Base-by-base conservation (phyloP, 441 rosid genomes). In the Brassica hybrid region DNA sequence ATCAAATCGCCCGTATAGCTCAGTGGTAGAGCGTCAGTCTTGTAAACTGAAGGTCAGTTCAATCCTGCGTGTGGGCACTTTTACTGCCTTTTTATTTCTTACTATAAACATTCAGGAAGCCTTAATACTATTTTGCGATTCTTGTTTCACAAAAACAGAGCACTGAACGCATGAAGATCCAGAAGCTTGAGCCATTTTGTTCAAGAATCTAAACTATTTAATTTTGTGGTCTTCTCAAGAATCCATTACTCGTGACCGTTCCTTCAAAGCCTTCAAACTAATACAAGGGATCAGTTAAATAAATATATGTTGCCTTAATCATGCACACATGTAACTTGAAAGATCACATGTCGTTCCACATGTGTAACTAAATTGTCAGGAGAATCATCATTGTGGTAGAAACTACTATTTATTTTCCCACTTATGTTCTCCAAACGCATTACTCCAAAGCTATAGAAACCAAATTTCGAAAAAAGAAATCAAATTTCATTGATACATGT, bases 51-150 rank as follows among this genome's bases (percentile, higher is more conserved):
- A 34, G 38, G 9, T 34, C 38, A 34, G 38, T 34, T 34, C 7
- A 7, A 34, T 34, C 8, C 43, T 36, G 43, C 43, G 11, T 43
- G 97, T 38, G 93, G 94, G 93, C 94, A 91, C 34, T 60, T 72
- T 66, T 36, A 36, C 38, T 34, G 8, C 38, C 9, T 34, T 34
- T 34, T 34, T 34, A 2, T 34, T 34, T 34, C 38, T 34, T 34
- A 34, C 38, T 34, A 7, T 34, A 7, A 34, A 34, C 38, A 34
- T 34, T 34, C 38, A 6, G 38, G 38, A 34, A 7, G 43, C 45
- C 4, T 38, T 3, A 38, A 10, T 38, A 38, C 45, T 38, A 38
- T 38, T 38, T 38, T 38, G 3, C 45, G 45, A 38, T 10, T 38
- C 45, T 38, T 38, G 45, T 38, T 38, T 38, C 45, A 38, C 45